Evolutionary conservation across 495 filamentous ascomycete genomes (phyloP), one percentile per base, ranked within the genome.

Genomic region (Pyrenula massariospora): DNA sequence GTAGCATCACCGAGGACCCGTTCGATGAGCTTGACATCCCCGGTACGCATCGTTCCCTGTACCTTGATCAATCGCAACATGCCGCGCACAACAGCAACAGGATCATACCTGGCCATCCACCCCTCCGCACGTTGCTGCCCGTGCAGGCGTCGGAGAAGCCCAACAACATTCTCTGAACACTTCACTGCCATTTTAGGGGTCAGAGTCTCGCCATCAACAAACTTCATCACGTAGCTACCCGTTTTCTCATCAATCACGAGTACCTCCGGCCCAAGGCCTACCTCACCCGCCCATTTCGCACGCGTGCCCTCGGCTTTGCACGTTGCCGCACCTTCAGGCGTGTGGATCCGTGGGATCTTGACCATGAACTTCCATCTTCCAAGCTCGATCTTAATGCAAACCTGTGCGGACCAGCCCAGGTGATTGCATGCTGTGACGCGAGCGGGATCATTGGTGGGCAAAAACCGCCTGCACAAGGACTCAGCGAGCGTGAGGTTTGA

Each of bases 241-340:
- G 25, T 58, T 10, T 48, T 50, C 3, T 58, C 52, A 25, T 58
- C 52, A 22, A 58, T 15, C 10, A 52, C 48, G 15, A 42, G 22
- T 22, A 58, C 23, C 24, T 24, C 42, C 15, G 56, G 56, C 54
- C 56, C 56, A 55, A 58, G 31, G 19, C 56, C 56, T 24, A 24
- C 22, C 51, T 48, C n/a, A 15, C 23, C 51, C 8, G 56, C 56
- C 56, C 56, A 58, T 11, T 22, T 3, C 12, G 56, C 49, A 21
- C 56, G 24, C 24, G 48, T 3, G 10, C 50, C 50, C 24, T 58
- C 56, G 8, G 12, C 52, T 8, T 23, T 12, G 25, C 56, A 58
- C 12, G 12, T 11, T 15, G 5, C 8, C 31, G 31, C 31, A 5
- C 8, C 31, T 15, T 8, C 15, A 5, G 31, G 8, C 15, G 31